Conservation (phyloP, 768 basidiomycete species). For the Pleurotus ostreatus region DNA sequence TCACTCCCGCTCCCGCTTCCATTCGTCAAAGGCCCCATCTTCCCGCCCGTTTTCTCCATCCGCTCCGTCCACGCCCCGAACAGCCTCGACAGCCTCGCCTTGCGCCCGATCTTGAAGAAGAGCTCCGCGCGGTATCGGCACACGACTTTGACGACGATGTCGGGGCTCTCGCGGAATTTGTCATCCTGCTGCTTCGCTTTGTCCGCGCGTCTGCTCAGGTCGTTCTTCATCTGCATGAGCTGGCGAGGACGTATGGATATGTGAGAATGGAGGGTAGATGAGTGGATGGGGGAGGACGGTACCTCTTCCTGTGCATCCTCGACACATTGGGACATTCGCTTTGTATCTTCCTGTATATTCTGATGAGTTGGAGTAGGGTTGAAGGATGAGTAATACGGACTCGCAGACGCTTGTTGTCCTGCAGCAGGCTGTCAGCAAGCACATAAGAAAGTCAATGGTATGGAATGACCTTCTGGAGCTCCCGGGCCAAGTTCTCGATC, state of each 20-base stretch:
- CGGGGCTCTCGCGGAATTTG: slow-evolving; percentile 84
- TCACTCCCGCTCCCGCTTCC: slow-evolving; percentile 17
- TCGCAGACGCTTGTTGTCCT: slow-evolving; percentile 89
- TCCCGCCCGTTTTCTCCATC: slow-evolving; percentile 63
- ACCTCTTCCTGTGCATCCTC: slow-evolving; percentile 87
- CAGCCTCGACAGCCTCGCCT: slow-evolving; percentile 78
- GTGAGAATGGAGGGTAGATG: slow-evolving; percentile 8
- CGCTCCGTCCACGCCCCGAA: slow-evolving; percentile 88
- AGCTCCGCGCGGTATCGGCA: slow-evolving; percentile 88
- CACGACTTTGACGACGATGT: slow-evolving; percentile 85
- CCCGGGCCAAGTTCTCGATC: slow-evolving; percentile 87
- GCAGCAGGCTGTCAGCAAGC: slow-evolving; percentile 14
- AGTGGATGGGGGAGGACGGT: slow-evolving; percentile 9
- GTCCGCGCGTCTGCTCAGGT: slow-evolving; percentile 77
- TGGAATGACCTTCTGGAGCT: slow-evolving; percentile 73
- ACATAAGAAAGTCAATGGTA: too few species aligned
- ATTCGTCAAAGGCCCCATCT: slow-evolving; percentile 29
- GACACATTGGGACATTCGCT: slow-evolving; percentile 73
- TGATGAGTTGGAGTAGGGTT: slow-evolving; percentile 10
- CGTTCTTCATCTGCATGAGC: slow-evolving; percentile 79
- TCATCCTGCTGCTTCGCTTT: slow-evolving; percentile 74
- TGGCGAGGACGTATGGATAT: neutral
- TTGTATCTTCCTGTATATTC: slow-evolving; percentile 72
- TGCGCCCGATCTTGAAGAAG: slow-evolving; percentile 91
- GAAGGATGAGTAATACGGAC: slow-evolving; percentile 36